A percentile compares a stretch with the other conserved stretches of the same genome.
These are phyloP conservation scores for Penicillium verrucosum DNA, from an alignment of 2,329 filamentous ascomycete genomes.

Conservation along the genomic window DNA sequence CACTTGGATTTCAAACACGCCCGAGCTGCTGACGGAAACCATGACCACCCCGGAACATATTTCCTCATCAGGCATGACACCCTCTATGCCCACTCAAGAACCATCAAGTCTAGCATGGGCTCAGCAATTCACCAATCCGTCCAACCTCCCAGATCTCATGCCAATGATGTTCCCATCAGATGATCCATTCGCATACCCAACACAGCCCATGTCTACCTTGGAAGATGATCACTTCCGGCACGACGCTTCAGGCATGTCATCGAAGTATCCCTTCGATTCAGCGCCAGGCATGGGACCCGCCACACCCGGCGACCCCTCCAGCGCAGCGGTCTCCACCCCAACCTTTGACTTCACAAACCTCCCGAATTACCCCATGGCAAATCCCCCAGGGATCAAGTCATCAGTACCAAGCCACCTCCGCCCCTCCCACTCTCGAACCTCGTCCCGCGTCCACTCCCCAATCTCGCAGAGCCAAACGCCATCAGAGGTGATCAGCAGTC, in stretches of 20 bases:
- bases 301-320: constrained; percentile 16
- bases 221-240: constrained; percentile 43
- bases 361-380: constrained; percentile 24
- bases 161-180: constrained; percentile 52
- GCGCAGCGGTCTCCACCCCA: constrained; percentile 21
- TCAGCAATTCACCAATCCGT: constrained; percentile 32
- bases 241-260: constrained; percentile 19
- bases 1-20: constrained; percentile 26
- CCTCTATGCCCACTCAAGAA: constrained; percentile 25
- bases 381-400: constrained; percentile 23
- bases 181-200: constrained; percentile 51
- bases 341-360: constrained; percentile 31
- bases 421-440: constrained; percentile 21
- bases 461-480: constrained; percentile 34
- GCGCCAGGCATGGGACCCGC: constrained; percentile 16
- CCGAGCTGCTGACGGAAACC: constrained; percentile 30
- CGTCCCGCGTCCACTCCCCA: constrained; percentile 34
- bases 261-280: constrained; percentile 26
- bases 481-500: constrained; percentile 36
- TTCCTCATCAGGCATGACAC: constrained; percentile 17
- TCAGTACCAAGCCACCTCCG: constrained; percentile 31
- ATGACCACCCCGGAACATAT: constrained; percentile 31
- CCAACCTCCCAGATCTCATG: constrained; percentile 47
- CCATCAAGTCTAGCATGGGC: constrained; percentile 29
- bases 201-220: constrained; percentile 48